A percentile compares a stretch with the other conserved stretches of the same genome.
Conservation (phyloP, 83 land plant species). For the Isoetes engelmannii region DNA sequence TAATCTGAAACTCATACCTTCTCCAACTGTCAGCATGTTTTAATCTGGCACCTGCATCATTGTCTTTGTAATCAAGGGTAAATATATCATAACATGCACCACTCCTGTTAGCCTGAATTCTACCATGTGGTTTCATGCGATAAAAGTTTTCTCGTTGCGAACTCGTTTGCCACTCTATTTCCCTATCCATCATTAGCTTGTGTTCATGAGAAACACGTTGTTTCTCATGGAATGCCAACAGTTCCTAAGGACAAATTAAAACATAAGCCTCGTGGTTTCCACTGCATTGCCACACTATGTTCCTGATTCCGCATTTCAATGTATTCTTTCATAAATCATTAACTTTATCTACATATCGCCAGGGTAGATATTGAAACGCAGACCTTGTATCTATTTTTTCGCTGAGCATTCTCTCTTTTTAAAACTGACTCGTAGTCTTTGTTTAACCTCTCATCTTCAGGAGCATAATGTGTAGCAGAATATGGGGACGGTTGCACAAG, state of each 20-base stretch:
- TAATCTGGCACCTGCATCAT: not conserved
- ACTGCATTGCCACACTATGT: not conserved
- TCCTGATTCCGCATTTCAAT: not conserved
- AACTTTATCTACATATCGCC: not conserved
- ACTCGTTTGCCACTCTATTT: slow-evolving; percentile 1
- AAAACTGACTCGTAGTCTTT: not conserved
- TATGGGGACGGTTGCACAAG: not conserved
- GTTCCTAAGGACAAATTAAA: not conserved
- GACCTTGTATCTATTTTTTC: not conserved
- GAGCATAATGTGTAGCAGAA: not conserved
- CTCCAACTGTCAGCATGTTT: not conserved
- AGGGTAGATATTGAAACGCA: not conserved
- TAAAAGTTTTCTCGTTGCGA: not conserved
- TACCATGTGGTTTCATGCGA: not conserved
- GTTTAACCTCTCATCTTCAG: slow-evolving; percentile 1
- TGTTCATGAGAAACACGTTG: not conserved
- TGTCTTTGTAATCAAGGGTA: slow-evolving; percentile 1
- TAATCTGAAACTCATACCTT: not conserved
- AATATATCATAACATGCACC: slow-evolving; percentile 1
- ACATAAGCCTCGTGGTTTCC: not conserved
- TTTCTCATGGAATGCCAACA: not conserved
- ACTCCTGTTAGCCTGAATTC: not conserved
- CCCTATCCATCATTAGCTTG: not conserved
- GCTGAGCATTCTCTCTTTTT: not conserved
- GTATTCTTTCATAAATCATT: not conserved